Evolutionary conservation across 108 stramenopile species (phyloP).

Genomic region (Fragilaria radians): DNA sequence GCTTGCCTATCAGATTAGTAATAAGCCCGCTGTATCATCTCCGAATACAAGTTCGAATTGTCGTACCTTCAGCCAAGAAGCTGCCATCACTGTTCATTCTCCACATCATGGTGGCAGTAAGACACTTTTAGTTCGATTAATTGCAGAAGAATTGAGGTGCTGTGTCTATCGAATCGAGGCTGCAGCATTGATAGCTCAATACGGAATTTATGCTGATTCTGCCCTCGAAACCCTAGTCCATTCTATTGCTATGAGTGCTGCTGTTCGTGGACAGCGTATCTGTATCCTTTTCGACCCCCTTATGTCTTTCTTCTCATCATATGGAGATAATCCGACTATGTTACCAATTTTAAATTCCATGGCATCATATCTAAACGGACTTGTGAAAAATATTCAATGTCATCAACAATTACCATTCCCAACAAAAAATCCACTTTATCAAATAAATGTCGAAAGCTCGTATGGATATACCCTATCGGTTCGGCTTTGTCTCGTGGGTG

Average conservation of each 20-base stretch:
- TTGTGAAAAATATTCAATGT: conserved; percentile 33
- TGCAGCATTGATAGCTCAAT: conserved; percentile 60
- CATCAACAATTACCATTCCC: conserved; percentile 60
- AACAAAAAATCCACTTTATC: conserved; percentile 56
- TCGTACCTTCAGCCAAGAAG: conserved; percentile 4
- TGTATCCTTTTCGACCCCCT: conserved; percentile 76
- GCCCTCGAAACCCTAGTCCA: conserved; percentile 68
- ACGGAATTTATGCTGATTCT: conserved; percentile 65
- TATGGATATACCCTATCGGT: conserved; percentile 40
- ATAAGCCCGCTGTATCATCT: background rate
- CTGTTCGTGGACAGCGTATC: conserved; percentile 21
- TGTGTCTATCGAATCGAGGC: conserved; percentile 61
- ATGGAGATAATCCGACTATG: background rate
- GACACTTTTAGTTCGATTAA: conserved; percentile 45
- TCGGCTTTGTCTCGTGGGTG: conserved; percentile 60
- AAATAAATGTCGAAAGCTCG: conserved; percentile 17
- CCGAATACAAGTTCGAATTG: background rate
- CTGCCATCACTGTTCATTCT: conserved; percentile 36
- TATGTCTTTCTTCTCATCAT: too few species aligned
- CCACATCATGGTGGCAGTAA: conserved; percentile 56
- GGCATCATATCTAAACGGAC: conserved; percentile 50
- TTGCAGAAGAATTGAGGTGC: conserved; percentile 39
- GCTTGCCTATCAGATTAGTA: background rate
- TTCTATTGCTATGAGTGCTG: conserved; percentile 40
- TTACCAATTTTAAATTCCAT: background rate